phyloP scores from a whole-genome alignment of 257 asterid genomes.

The Oldenlandia corymbosa region DNA sequence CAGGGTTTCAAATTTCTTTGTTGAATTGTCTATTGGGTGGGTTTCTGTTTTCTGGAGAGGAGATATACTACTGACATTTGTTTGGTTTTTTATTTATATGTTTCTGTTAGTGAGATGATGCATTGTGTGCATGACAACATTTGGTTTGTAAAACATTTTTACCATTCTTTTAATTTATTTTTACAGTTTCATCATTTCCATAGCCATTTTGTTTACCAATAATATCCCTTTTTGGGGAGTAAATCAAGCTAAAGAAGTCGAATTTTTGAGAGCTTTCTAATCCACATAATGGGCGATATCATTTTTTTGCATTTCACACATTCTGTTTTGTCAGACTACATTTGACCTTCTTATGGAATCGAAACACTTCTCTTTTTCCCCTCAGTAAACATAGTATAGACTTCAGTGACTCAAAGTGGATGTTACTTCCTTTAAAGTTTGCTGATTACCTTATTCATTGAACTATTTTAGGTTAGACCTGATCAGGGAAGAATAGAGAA shows the following conservation, averaged over 20 bases:
- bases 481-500: conserved; percentile 95
- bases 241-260: not conserved
- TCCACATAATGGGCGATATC: no score
- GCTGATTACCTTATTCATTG: conserved; percentile 10
- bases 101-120: not conserved
- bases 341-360: no score
- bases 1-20: not conserved
- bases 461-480: conserved; percentile 54
- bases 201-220: not conserved
- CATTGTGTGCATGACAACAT: not conserved
- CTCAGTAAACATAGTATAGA: no score
- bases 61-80: not conserved
- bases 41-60: not conserved
- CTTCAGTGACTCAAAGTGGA: no score
- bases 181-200: conserved; percentile 1
- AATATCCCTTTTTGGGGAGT: not conserved
- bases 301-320: not conserved
- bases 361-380: no score
- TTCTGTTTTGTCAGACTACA: not conserved
- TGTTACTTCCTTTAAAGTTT: not conserved
- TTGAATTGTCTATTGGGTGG: not conserved
- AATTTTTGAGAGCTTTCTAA: not conserved
- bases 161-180: not conserved
- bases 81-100: not conserved
- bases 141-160: not conserved